These are phyloP conservation scores for Magnusiomyces ingens DNA, from an alignment of 1,139 yeast genomes.

Conservation along the genomic window DNA sequence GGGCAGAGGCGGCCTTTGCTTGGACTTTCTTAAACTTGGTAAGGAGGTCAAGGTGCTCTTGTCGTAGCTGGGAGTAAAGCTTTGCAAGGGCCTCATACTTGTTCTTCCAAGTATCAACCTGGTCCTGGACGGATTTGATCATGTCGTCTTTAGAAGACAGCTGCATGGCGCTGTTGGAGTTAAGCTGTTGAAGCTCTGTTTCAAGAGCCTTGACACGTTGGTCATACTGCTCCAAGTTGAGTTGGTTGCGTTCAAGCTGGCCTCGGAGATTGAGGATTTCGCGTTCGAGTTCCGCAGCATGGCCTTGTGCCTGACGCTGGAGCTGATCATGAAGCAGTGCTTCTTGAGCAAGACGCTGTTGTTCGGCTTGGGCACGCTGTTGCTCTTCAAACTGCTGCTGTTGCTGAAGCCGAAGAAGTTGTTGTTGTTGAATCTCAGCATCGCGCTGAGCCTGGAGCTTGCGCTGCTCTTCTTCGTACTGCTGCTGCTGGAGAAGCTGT, in stretches of 20 bases:
- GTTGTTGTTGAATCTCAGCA: conserved; percentile 42
- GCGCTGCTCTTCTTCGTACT: conserved; percentile 46
- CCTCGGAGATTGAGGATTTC: conserved; percentile 69
- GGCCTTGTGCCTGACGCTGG: conserved; percentile 70
- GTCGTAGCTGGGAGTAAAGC: conserved; percentile 82
- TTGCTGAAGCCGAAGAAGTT: conserved; percentile 46
- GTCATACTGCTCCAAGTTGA: conserved; percentile 80
- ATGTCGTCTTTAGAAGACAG: conserved; percentile 73
- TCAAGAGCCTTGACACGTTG: conserved; percentile 78
- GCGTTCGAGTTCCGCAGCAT: conserved; percentile 75
- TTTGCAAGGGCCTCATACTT: conserved; percentile 89
- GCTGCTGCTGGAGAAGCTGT: conserved; percentile 38
- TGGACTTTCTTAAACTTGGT: conserved; percentile 78
- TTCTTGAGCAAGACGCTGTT: conserved; percentile 72
- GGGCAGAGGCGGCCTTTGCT: conserved; percentile 87
- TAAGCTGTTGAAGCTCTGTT: conserved; percentile 56
- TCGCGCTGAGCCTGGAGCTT: conserved; percentile 45
- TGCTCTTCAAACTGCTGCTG: conserved; percentile 66
- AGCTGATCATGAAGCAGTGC: conserved; percentile 62
- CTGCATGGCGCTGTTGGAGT: conserved; percentile 66
- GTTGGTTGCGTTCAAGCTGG: conserved; percentile 83
- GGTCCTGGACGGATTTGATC: conserved; percentile 63
- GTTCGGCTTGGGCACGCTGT: conserved; percentile 59
- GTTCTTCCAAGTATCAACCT: conserved; percentile 69
- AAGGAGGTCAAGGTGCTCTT: conserved; percentile 78